Evolutionary conservation across 192 early-diverging fungal genomes (phyloP), one percentile per base, ranked within the genome.

Genomic region (Backusella mclennaniae): DNA sequence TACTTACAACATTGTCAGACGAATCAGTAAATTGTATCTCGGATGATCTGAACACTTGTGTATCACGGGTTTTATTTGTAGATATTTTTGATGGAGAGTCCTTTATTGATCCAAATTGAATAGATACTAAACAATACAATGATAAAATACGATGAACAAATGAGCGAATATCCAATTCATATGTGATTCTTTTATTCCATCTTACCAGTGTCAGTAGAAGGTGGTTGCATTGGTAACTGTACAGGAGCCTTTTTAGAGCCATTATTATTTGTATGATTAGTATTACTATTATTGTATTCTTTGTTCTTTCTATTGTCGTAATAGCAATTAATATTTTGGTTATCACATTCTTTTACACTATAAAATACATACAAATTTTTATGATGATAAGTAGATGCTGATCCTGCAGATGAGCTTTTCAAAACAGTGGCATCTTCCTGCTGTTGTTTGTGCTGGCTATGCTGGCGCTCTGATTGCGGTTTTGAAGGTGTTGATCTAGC

Each of bases 21-120:
- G 72, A 73, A 71, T 63, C 29, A 29, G 56, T 29, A 26, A 63
- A 63, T 63, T 63, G 56, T 29, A 9, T 63, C 56, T 63, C 23
- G 56, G 74, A 67, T 41, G 56, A 26, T 21, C 56, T 44, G 26
- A 68, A 33, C 15, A 67, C 31, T 44, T 39, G 70, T 35, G 39
- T 35, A 14, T 80, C 53, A 35, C 81, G 56, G 8, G 52, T 73
- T 69, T 80, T 78, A 53, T 46, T 71, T 31, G 74, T 70, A 49
- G 9, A 26, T 11, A 23, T 63, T 63, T 79, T 73, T 14, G 74
- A 49, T 33, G 82, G 53, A 11, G 56, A 29, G 53, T 87, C 77
- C 41, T 68, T 68, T 46, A 75, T 75, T 31, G 74, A 75, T 39
- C 74, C 74, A 75, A 75, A 75, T 29, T 68, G 74, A 44, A 75